Evolutionary conservation across 139 green algal species (phyloP), one percentile per base, ranked within the genome.

Genomic region (Penium margaritaceum): DNA sequence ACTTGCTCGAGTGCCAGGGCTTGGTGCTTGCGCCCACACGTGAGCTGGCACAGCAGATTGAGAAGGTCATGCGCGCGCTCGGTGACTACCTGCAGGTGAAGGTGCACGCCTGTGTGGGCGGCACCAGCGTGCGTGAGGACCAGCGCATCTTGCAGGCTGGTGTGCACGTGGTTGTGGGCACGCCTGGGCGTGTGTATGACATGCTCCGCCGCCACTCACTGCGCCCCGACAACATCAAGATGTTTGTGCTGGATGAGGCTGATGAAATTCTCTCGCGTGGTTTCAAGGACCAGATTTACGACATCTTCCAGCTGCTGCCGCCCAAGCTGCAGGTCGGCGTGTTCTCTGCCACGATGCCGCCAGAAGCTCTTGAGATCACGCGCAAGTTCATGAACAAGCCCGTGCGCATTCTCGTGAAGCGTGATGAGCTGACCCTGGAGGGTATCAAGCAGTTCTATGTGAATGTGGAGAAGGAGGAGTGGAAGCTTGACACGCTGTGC

Each of bases 361-460:
- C 95, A 54, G 95, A 99, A 80, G 94, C 94, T 24, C 87, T 98
- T 69, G 95, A 98, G 86, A 97, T 98, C 86, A 99, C 95, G 66
- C 85, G 91, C 73, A 99, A 99, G 91, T 99, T 99, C 90, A 99
- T 99, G 95, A 96, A 94, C 89, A 98, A 99, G 89, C 94, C 94
- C 7, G 90, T 98, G 84, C 90, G 91, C 83, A 99, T 99, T 88
- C 86, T 99, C 76, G 94, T 98, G 15, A 99, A 98, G 91, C 90
- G 95, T 67, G 95, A 99, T 69, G 95, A 99, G 90, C 90, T 99
- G 65, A 99, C 95, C 33, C 89, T 99, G 34, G 95, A 99, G 88
- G 95, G 95, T 93, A 99, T 99, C 87, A 99, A 99, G 93, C 94
- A 98, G 87, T 92, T 92, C 76, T 91, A 91, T 81, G 85, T 91